phyloP scores from a whole-genome alignment of 257 asterid genomes.

The Solanum paucissectum region DNA sequence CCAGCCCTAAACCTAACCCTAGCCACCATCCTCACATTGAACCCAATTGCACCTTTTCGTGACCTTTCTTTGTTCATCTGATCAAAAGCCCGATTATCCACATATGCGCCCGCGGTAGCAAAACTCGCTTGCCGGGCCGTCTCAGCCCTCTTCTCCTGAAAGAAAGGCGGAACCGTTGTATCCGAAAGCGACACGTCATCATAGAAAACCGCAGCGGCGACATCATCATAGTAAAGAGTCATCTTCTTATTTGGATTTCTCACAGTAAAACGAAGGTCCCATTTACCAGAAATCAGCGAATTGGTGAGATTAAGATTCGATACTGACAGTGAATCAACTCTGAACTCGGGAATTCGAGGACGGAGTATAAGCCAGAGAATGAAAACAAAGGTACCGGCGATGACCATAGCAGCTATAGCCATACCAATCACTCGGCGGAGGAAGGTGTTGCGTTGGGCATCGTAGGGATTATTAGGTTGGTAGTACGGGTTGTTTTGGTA shows the following conservation, averaged over 20 bases:
- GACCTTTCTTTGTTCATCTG: constrained; percentile 38
- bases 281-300: constrained; percentile 34
- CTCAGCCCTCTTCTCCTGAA: constrained; percentile 50
- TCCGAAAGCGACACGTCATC: constrained; percentile 19
- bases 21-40: constrained; percentile 59
- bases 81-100: constrained; percentile 27
- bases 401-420: constrained; percentile 36
- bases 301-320: constrained; percentile 42
- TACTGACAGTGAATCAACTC: constrained; percentile 49
- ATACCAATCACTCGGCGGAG: constrained; percentile 66
- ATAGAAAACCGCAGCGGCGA: constrained; percentile 34
- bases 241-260: constrained; percentile 76
- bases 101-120: constrained; percentile 44
- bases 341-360: constrained; percentile 72
- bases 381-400: constrained; percentile 48
- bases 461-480: constrained; percentile 30
- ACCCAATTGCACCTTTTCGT: constrained; percentile 24
- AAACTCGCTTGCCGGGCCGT: constrained; percentile 43
- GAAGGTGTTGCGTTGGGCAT: constrained; percentile 49
- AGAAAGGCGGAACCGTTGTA: constrained; percentile 53
- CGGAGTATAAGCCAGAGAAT: constrained; percentile 82
- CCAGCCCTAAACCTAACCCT: constrained; percentile 59
- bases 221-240: constrained; percentile 39
- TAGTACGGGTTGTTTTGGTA: constrained; percentile 27
- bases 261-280: constrained; percentile 46